These are phyloP conservation scores for Penicillium aurantiogriseum DNA, from an alignment of 2,329 filamentous ascomycete species.

Conservation along the genomic window DNA sequence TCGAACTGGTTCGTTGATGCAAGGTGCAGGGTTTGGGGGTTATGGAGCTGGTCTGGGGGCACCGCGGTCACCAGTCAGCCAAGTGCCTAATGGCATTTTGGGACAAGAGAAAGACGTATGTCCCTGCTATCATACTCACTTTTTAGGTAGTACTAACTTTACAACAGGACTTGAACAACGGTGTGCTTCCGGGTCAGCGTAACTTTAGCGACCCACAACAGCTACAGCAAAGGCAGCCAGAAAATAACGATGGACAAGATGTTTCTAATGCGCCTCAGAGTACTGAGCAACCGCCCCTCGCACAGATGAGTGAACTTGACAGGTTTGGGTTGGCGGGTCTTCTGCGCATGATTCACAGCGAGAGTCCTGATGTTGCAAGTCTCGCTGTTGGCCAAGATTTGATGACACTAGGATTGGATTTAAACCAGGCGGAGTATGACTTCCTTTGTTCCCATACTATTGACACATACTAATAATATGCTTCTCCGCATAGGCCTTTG, in stretches of 20 bases:
- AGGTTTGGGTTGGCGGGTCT: slow-evolving; percentile 60
- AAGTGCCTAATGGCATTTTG: slow-evolving; percentile 43
- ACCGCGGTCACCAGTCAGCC: slow-evolving; percentile 45
- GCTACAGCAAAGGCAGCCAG: slow-evolving; percentile 37
- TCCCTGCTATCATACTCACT: not conserved
- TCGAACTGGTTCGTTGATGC: slow-evolving; percentile 51
- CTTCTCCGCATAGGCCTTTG: slow-evolving; percentile 48
- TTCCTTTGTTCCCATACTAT: not conserved
- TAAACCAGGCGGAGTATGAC: slow-evolving; percentile 60
- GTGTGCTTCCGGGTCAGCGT: slow-evolving; percentile 35
- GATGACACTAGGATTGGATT: slow-evolving; percentile 61
- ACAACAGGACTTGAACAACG: slow-evolving; percentile 37
- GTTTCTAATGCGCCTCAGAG: slow-evolving; percentile 33
- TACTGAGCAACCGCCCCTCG: slow-evolving; percentile 43
- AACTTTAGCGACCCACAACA: slow-evolving; percentile 35
- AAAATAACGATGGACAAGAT: slow-evolving; percentile 38
- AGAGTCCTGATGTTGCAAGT: slow-evolving; percentile 52
- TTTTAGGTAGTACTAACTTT: slow-evolving; percentile 15
- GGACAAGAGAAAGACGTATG: slow-evolving; percentile 44
- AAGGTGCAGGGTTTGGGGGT: slow-evolving; percentile 47
- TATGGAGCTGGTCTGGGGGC: slow-evolving; percentile 39
- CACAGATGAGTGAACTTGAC: slow-evolving; percentile 61
- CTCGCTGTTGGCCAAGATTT: slow-evolving; percentile 64
- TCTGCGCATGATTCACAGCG: slow-evolving; percentile 56
- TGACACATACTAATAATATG: slow-evolving; percentile 23